A percentile compares a stretch with the other conserved stretches of the same genome.
phyloP scores from a whole-genome alignment of 2,329 filamentous ascomycete genomes.

The Chaetomium olivaceum region DNA sequence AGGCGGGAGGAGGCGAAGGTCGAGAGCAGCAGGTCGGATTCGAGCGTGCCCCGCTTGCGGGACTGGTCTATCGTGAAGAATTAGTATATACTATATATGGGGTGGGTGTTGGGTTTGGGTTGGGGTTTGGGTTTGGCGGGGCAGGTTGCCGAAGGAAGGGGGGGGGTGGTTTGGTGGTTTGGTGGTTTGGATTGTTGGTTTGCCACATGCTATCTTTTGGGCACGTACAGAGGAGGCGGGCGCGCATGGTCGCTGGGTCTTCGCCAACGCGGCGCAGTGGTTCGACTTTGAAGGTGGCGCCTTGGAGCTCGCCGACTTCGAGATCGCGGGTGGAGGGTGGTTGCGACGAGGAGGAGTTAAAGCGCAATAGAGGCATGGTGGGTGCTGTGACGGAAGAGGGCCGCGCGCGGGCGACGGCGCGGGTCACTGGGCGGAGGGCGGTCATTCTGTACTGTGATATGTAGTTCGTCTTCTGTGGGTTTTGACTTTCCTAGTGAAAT shows the following conservation, averaged over 20 bases:
- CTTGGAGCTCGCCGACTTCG: constrained; percentile 82
- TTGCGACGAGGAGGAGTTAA: constrained; percentile 21
- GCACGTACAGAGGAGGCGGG: constrained; percentile 69
- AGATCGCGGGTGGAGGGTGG: constrained; percentile 54
- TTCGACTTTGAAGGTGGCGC: constrained; percentile 82
- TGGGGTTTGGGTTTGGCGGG: not conserved
- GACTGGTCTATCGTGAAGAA: constrained; percentile 98
- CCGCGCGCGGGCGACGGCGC: constrained; percentile 14
- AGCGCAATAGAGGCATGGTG: constrained; percentile 24
- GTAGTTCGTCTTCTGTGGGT: not conserved
- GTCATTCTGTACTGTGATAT: constrained; percentile 10
- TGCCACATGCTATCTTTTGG: too few relatives aligned
- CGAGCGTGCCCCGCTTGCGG: constrained; percentile 92
- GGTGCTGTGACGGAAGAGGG: constrained; percentile 19
- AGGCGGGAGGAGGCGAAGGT: constrained; percentile 88
- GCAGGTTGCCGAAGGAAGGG: not conserved
- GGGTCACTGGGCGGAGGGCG: constrained; percentile 21
- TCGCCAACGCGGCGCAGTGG: constrained; percentile 84
- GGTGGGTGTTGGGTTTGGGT: not conserved
- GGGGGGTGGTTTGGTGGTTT: not conserved
- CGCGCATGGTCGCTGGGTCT: constrained; percentile 81
- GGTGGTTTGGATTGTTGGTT: too few relatives aligned
- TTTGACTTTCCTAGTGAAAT: not conserved
- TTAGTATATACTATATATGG: too few relatives aligned
- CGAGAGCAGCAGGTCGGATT: constrained; percentile 92